These are phyloP conservation scores for Glycine tomentella DNA, from an alignment of 306 rosid genomes.

Conservation along the genomic window DNA sequence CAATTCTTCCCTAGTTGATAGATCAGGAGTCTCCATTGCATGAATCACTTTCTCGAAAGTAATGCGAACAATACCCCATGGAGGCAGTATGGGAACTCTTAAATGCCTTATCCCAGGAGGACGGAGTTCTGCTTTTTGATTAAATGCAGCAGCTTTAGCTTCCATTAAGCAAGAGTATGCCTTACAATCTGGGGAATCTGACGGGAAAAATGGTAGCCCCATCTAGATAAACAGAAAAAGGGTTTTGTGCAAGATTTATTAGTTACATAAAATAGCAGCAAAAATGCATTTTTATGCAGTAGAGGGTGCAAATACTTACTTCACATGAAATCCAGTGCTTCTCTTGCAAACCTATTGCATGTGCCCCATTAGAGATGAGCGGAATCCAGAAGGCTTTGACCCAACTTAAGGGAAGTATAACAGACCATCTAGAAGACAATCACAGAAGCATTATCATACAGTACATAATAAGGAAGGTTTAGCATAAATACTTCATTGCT, in stretches of 20 bases:
- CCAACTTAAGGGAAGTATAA: conserved; percentile 90
- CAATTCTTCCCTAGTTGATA: conserved; percentile 42
- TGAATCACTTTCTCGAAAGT: conserved; percentile 49
- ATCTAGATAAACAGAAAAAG: conserved; percentile 54
- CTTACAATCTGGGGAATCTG: conserved; percentile 82
- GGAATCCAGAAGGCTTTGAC: conserved; percentile 85
- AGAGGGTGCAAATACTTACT: conserved; percentile 56
- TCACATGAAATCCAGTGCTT: conserved; percentile 83
- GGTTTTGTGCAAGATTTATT: too few relatives aligned
- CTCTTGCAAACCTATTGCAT: conserved; percentile 86
- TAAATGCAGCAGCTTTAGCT: conserved; percentile 56
- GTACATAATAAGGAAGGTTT: neutral
- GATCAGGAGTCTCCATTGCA: conserved; percentile 39
- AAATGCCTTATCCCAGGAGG: conserved; percentile 57
- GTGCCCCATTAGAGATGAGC: conserved; percentile 76
- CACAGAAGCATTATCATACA: conserved; percentile 32
- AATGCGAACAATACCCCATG: conserved; percentile 66
- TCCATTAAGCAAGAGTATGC: conserved; percentile 68
- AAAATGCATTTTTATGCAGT: neutral
- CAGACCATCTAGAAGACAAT: conserved; percentile 71
- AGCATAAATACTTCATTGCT: neutral
- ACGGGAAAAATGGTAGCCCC: conserved; percentile 78
- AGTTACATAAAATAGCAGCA: too few relatives aligned
- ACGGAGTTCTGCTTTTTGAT: conserved; percentile 57
- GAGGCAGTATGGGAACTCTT: conserved; percentile 71